Conservation (phyloP, 2,329 filamentous ascomycete genomes). For the Exophiala xenobiotica region DNA sequence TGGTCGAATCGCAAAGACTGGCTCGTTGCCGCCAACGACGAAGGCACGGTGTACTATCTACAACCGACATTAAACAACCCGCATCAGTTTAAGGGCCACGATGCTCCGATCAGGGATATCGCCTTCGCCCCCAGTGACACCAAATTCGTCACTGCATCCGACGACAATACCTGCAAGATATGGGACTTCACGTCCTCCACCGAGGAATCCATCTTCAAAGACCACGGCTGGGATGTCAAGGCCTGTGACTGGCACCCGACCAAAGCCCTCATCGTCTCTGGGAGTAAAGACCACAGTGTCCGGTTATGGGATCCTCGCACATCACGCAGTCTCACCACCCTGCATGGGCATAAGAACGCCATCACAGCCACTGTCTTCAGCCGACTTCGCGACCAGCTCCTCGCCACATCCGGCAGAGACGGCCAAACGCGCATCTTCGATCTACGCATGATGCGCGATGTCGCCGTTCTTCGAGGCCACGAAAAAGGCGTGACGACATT, state of each 20-base stretch:
- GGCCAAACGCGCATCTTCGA: slow-evolving; percentile 93
- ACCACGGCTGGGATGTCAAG: slow-evolving; percentile 98
- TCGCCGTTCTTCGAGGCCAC: slow-evolving; percentile 87
- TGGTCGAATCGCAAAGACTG: slow-evolving; percentile 98
- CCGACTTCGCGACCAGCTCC: slow-evolving; percentile 74
- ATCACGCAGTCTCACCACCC: slow-evolving; percentile 82
- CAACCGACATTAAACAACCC: slow-evolving; percentile 99
- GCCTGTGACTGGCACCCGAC: slow-evolving; percentile 96
- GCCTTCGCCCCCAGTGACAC: slow-evolving; percentile 91
- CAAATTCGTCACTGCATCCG: slow-evolving; percentile 94
- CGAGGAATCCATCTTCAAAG: slow-evolving; percentile 78
- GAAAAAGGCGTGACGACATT: slow-evolving; percentile 94
- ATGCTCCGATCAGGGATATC: slow-evolving; percentile 84
- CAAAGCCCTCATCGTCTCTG: slow-evolving; percentile 90
- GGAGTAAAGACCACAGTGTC: slow-evolving; percentile 95
- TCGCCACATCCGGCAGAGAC: slow-evolving; percentile 90
- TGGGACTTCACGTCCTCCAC: slow-evolving; percentile 89
- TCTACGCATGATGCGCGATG: slow-evolving; percentile 96
- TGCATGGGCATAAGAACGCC: slow-evolving; percentile 96
- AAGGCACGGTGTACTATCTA: slow-evolving; percentile 96
- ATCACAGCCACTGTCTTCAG: slow-evolving; percentile 93
- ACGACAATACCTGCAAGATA: slow-evolving; percentile 90
- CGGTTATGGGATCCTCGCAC: slow-evolving; percentile 98
- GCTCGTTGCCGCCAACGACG: slow-evolving; percentile 93
- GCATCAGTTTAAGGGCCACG: slow-evolving; percentile 87